Base-by-base conservation (phyloP, 2,329 filamentous ascomycete genomes). In the Drechslerella dactyloides region DNA sequence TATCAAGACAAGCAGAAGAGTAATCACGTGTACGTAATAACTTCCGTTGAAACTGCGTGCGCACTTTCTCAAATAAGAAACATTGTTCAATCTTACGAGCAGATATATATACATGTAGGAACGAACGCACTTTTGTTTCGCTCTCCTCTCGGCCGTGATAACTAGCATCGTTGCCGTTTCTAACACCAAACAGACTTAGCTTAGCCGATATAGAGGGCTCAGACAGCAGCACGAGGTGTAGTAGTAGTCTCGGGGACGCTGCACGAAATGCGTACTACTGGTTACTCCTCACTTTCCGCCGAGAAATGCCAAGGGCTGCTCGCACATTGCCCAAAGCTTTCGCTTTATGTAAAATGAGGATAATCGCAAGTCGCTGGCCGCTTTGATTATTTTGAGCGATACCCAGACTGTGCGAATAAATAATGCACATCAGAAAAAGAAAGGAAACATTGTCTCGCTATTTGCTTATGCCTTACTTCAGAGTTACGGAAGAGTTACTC, bases 71-170 rank as follows among this genome's bases (percentile, higher is more conserved):
- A 57, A 51, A 21, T 59, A 72, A 60, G 60, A 65, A 62, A 70
- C 54, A 72, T 61, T 65, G 7, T 10, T 23, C n/a, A n/a, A n/a
- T 21, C 46, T 72, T 60, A 72, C 60, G 53, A 60, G 60, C 60
- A 53, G 46, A 19, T 62, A 59, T 64, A 33, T n/a, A n/a, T n/a
- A n/a, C n/a, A n/a, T n/a, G n/a, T n/a, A n/a, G n/a, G n/a, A n/a
- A n/a, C n/a, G n/a, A n/a, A n/a, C n/a, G n/a, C n/a, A n/a, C n/a
- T n/a, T 51, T 30, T 64, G 53, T 60, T 6, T 24, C 37, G 40
- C 8, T 30, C 35, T n/a, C 4, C 40, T 64, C 61, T 63, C 44
- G 50, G 59, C 59, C 50, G 52, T 64, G 48, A 58, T 56, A 51
- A n/a, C n/a, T n/a, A n/a, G 27, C 27, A 60, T 59, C 63, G 57